Evolutionary conservation across 352 stramenopile species (phyloP).

Genomic region (Phytophthora idaei): DNA sequence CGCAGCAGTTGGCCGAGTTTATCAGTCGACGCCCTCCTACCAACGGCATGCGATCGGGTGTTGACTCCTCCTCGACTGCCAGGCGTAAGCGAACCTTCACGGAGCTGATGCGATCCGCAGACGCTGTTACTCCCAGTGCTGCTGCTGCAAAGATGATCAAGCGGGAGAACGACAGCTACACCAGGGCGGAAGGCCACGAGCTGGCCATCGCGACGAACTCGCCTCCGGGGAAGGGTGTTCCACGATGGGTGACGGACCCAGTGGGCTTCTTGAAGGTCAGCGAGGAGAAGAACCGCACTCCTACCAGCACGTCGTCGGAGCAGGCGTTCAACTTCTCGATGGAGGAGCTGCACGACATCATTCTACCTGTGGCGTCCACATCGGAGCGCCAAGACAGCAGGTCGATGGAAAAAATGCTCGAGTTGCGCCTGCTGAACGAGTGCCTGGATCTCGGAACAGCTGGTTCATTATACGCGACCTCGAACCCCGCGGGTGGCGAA

Average conservation of each 20-base stretch:
- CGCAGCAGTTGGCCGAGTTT: constrained; percentile 64
- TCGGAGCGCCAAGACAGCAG: constrained; percentile 28
- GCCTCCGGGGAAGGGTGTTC: constrained; percentile 4
- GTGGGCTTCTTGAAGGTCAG: constrained; percentile 32
- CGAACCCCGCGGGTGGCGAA: constrained; percentile 21
- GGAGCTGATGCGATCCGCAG: constrained; percentile 27
- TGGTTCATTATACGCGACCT: constrained; percentile 14
- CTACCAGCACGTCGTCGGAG: constrained; percentile 34
- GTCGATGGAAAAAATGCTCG: constrained; percentile 35
- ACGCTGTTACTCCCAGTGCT: background rate
- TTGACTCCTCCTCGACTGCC: constrained; percentile 9
- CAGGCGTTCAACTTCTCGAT: constrained; percentile 33
- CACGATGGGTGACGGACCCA: constrained; percentile 30
- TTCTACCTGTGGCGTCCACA: constrained; percentile 22
- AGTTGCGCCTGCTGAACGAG: constrained; percentile 44
- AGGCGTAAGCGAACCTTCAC: constrained; percentile 32
- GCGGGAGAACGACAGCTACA: constrained; percentile 22
- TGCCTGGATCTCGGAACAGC: constrained; percentile 35
- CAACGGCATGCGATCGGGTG: constrained; percentile 15
- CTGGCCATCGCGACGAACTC: constrained; percentile 3
- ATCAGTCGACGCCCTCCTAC: constrained; percentile 36
- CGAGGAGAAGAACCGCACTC: constrained; percentile 19
- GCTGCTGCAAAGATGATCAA: constrained; percentile 29
- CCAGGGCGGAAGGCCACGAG: background rate
- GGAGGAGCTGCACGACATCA: constrained; percentile 44